These are phyloP conservation scores for Berberis vulgaris DNA, from an alignment of 164 flowering plant genomes.

Conservation along the genomic window DNA sequence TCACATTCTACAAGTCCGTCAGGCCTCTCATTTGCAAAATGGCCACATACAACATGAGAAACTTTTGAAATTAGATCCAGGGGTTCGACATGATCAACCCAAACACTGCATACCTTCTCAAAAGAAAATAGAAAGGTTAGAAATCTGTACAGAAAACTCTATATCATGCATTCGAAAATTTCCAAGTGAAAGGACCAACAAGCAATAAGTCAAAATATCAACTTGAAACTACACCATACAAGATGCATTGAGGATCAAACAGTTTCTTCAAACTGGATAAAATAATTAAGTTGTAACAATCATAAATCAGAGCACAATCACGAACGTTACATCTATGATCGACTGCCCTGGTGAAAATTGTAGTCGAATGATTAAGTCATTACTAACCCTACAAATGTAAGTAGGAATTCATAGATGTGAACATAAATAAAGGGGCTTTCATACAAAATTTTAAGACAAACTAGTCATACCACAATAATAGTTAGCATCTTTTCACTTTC, in stretches of 20 bases:
- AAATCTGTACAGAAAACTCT: not conserved
- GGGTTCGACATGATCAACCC: slow-evolving; percentile 58
- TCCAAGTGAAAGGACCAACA: not conserved
- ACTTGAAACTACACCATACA: not conserved
- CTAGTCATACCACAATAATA: no score
- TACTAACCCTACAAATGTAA: no score
- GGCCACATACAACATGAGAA: slow-evolving; percentile 66
- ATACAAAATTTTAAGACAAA: no score
- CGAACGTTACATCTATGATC: no score
- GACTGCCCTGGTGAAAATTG: no score
- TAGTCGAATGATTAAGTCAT: no score
- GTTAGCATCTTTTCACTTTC: not conserved
- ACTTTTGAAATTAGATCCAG: slow-evolving; percentile 49
- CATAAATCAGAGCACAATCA: no score
- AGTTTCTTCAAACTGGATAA: not conserved
- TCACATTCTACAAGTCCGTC: slow-evolving; percentile 40
- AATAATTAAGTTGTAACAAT: no score
- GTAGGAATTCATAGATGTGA: no score
- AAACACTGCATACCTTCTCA: slow-evolving; percentile 59
- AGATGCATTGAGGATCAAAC: not conserved
- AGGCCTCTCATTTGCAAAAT: slow-evolving; percentile 36
- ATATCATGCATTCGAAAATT: not conserved
- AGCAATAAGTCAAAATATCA: no score
- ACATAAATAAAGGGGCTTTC: no score
- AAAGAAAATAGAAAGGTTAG: not conserved